phyloP scores from a whole-genome alignment of 78 protist species.

The Abeoforma whisleri region DNA sequence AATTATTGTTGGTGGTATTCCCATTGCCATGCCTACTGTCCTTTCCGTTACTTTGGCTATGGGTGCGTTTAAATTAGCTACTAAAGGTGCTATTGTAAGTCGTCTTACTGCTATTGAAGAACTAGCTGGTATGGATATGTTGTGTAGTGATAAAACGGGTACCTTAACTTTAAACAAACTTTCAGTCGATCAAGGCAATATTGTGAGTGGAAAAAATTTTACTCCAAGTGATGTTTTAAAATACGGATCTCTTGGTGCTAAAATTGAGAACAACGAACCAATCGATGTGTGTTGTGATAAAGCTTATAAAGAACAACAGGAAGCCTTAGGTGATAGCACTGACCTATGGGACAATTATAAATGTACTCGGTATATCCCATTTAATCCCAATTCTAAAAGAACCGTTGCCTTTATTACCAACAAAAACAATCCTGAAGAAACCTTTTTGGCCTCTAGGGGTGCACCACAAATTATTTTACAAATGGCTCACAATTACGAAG shows the following conservation, averaged over 20 bases:
- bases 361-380: conserved; percentile 46
- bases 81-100: conserved; percentile 61
- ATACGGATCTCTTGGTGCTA: conserved; percentile 38
- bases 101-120: conserved; percentile 67
- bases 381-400: conserved; percentile 63
- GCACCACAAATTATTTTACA: conserved; percentile 69
- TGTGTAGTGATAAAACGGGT: conserved; percentile 87
- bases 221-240: conserved; percentile 43
- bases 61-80: conserved; percentile 67
- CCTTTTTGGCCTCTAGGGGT: conserved; percentile 55
- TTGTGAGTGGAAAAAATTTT: background rate
- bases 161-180: conserved; percentile 86
- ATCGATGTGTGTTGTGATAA: conserved; percentile 72
- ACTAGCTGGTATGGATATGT: conserved; percentile 45
- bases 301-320: background rate
- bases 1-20: conserved; percentile 58
- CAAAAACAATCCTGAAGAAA: conserved; percentile 34
- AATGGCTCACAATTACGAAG: conserved; percentile 45
- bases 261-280: conserved; percentile 56
- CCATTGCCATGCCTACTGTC: conserved; percentile 76
- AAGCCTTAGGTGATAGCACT: conserved; percentile 31
- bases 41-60: conserved; percentile 70
- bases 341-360: background rate
- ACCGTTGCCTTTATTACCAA: conserved; percentile 24
- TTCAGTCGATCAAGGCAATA: conserved; percentile 56